phyloP scores from a whole-genome alignment of 2,329 filamentous ascomycete species.

The Pseudopithomyces maydicus region DNA sequence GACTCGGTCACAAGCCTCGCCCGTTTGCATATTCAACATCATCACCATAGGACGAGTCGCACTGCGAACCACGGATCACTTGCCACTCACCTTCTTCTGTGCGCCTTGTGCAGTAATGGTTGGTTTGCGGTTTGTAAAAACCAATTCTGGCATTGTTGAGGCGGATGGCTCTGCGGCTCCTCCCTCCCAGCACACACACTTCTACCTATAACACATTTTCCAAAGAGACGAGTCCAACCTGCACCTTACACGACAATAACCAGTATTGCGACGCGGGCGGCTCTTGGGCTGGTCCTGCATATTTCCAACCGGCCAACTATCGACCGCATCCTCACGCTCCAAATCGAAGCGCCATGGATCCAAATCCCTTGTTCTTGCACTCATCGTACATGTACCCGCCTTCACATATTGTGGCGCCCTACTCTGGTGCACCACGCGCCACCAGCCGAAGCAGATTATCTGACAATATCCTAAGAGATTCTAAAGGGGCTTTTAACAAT shows the following conservation, averaged over 20 bases:
- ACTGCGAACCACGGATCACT: background rate
- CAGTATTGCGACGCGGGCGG: background rate
- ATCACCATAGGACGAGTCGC: background rate
- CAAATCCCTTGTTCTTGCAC: background rate
- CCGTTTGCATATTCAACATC: background rate
- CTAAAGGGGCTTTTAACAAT: conserved; percentile 40
- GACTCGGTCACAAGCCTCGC: background rate
- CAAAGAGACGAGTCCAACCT: background rate
- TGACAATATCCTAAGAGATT: background rate
- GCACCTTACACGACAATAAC: background rate
- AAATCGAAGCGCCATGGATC: background rate
- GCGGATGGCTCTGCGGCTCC: background rate
- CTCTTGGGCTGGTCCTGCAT: background rate
- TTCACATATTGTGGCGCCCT: background rate
- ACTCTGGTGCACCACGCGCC: background rate
- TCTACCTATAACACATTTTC: background rate
- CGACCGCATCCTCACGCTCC: background rate
- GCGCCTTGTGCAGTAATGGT: conserved; percentile 1
- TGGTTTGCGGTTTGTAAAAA: background rate
- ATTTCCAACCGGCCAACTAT: background rate
- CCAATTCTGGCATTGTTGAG: background rate
- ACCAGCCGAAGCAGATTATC: background rate
- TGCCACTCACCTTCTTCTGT: background rate
- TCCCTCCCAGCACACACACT: background rate
- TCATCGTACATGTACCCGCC: background rate